Conservation (phyloP, 2,329 filamentous ascomycete genomes). For the Graphilbum fragrans region DNA sequence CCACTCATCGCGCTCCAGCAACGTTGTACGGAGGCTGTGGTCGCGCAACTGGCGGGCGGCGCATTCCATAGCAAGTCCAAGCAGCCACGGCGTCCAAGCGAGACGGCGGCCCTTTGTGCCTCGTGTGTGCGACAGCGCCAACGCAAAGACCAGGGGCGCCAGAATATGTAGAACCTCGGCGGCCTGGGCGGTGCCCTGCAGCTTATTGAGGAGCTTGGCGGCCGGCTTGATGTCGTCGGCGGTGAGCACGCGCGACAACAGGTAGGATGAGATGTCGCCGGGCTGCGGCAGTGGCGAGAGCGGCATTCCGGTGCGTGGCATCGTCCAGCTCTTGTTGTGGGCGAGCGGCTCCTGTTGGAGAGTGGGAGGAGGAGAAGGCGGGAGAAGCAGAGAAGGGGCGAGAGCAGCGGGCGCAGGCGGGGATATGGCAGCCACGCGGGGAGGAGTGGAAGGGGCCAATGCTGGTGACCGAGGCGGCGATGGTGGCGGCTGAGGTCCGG, state of each 20-base stretch:
- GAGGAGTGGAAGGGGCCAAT: not conserved
- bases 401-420: constrained; percentile 9
- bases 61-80: constrained; percentile 76
- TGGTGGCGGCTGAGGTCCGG: constrained; percentile 8
- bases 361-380: not conserved
- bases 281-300: constrained; percentile 73
- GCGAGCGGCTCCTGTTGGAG: constrained; percentile 11
- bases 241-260: constrained; percentile 81
- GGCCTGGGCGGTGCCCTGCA: constrained; percentile 60
- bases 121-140: constrained; percentile 53
- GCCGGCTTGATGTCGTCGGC: constrained; percentile 96
- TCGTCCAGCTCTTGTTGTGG: constrained; percentile 59
- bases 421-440: not conserved
- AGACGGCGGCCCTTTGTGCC: constrained; percentile 27
- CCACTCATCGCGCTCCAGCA: constrained; percentile 82
- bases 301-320: constrained; percentile 86
- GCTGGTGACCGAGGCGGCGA: constrained; percentile 4
- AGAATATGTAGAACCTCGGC: constrained; percentile 90
- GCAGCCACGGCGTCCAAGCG: constrained; percentile 84
- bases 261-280: constrained; percentile 73
- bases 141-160: constrained; percentile 74
- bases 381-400: too few relatives aligned
- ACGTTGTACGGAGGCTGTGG: constrained; percentile 64
- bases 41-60: constrained; percentile 73
- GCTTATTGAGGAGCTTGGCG: constrained; percentile 69